Base-by-base conservation (phyloP, 1,284 basidiomycete species). In the Erythrobasidium hasegawianum region DNA sequence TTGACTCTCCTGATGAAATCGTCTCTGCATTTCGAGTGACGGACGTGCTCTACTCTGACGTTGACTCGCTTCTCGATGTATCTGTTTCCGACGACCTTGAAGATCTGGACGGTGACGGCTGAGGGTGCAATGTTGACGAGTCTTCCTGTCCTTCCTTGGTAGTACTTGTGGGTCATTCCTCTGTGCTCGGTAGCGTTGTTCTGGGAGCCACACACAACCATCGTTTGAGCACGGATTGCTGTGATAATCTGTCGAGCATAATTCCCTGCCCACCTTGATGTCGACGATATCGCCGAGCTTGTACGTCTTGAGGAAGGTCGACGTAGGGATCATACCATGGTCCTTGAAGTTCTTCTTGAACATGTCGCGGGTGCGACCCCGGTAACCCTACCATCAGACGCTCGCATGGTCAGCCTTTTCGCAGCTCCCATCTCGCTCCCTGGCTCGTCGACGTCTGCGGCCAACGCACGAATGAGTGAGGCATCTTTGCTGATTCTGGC, bases 41-140 rank as follows among this genome's bases (percentile, higher is more conserved):
- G 86, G 81, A 99, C 83, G 84, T 99, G 96, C 84, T 98, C 95
- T 76, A 97, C 84, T 71, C 96, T 90, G 81, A 99, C 82, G 87
- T 97, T 99, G 79, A 99, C 95, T 69, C 95, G 90, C 86, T 99
- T 99, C 84, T 98, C 94, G 64, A 99, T 83, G 87, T 97, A 97
- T 75, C 95, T 90, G 84, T 95, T 95, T 76, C 95, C 95, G 76
- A 99, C 94, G 75, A 97, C 85, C 83, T 99, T 99, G 89, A 97
- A 88, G 75, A 95, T 87, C 79, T 98, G 94, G 70, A 99, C 90
- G 80, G 94, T 94, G 74, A 98, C 94, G 67, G 91, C 88, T 68
- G 86, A 85, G 69, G 90, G 90, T 61, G 95, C 91, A 72, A 99
- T 94, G 82, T 97, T 97, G 86, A 96, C 98, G 72, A 99, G 83